Evolutionary conservation across 371 early-diverging fungal genomes (phyloP).

Genomic region (Apophysomyces trapeziformis): DNA sequence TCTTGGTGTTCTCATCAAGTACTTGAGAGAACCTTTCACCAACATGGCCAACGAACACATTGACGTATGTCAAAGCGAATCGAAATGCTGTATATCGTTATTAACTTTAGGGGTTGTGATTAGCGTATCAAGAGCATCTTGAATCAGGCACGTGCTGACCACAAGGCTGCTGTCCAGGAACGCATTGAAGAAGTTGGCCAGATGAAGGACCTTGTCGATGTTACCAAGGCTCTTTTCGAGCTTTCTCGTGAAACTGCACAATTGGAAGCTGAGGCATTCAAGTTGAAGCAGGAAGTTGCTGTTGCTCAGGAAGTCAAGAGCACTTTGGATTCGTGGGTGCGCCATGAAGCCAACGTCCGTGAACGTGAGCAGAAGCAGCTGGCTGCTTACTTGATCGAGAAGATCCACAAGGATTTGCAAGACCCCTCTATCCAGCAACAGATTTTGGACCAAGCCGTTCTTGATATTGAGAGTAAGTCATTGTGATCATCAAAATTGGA

Average conservation of each 20-base stretch:
- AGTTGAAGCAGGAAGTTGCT: constrained; percentile 90
- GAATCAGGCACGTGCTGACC: constrained; percentile 86
- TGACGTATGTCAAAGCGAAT: constrained; percentile 46
- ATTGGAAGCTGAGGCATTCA: constrained; percentile 92
- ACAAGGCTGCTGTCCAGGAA: constrained; percentile 88
- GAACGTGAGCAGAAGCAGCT: constrained; percentile 93
- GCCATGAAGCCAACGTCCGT: constrained; percentile 92
- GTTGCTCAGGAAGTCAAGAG: constrained; percentile 85
- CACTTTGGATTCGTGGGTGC: constrained; percentile 95
- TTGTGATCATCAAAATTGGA: neutral
- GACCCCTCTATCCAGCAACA: constrained; percentile 78
- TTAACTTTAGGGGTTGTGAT: neutral
- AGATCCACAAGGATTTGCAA: constrained; percentile 78
- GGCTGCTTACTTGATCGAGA: constrained; percentile 84
- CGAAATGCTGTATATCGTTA: neutral
- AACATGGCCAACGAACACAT: constrained; percentile 88
- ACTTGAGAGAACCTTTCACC: constrained; percentile 83
- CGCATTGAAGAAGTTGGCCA: constrained; percentile 90
- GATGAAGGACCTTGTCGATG: constrained; percentile 91
- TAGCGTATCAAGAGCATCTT: constrained; percentile 82
- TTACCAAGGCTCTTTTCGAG: constrained; percentile 91
- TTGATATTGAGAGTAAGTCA: constrained; percentile 57
- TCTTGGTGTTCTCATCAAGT: constrained; percentile 74
- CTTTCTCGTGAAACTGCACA: constrained; percentile 94
- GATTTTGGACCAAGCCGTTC: constrained; percentile 60